These are phyloP conservation scores for Aureobasidium sp. DNA, from an alignment of 2,329 filamentous ascomycete genomes.

Conservation along the genomic window DNA sequence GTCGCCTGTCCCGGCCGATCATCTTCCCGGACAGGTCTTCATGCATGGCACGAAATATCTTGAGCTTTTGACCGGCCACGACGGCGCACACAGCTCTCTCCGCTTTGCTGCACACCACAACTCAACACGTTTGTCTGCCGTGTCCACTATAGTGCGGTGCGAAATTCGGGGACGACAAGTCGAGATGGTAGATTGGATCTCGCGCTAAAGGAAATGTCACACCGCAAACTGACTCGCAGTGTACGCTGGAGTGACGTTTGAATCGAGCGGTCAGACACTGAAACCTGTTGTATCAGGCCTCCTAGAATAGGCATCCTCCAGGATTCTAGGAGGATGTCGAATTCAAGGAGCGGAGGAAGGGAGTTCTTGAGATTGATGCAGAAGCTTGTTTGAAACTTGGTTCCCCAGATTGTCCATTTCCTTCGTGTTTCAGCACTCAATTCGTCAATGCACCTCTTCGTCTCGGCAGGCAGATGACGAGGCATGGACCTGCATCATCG, in stretches of 20 bases:
- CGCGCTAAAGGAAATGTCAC: not conserved
- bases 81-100: not conserved
- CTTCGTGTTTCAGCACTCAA: not conserved
- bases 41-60: not conserved
- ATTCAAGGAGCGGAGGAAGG: not conserved
- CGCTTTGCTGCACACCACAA: not conserved
- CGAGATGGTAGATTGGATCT: not conserved
- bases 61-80: not conserved
- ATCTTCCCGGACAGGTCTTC: not conserved
- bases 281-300: not conserved
- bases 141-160: not conserved
- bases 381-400: not conserved
- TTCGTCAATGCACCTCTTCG: not conserved
- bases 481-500: not conserved
- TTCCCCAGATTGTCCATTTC: not conserved
- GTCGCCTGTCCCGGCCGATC: conserved; percentile 4
- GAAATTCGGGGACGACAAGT: not conserved
- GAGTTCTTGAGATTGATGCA: not conserved
- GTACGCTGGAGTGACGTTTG: not conserved
- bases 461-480: not conserved
- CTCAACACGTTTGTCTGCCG: not conserved
- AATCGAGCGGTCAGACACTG: not conserved
- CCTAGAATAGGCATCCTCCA: not conserved
- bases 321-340: too few relatives aligned
- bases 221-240: not conserved